These are phyloP conservation scores for Fraxinus quadrangulata DNA, from an alignment of 257 asterid species.

Conservation along the genomic window DNA sequence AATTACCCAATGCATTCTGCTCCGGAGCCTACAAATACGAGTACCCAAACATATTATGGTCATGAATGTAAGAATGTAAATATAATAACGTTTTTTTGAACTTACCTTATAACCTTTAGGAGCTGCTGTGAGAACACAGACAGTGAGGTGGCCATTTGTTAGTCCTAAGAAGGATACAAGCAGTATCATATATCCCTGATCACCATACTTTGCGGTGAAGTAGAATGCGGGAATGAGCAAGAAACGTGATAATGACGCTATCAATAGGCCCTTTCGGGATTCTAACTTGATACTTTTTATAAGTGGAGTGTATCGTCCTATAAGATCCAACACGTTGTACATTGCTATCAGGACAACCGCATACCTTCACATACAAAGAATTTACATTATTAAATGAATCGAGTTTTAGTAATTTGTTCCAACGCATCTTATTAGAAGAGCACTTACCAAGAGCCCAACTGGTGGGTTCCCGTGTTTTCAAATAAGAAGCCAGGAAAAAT, in stretches of 20 bases:
- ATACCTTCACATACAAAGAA: slow-evolving; percentile 48
- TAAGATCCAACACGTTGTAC: slow-evolving; percentile 70
- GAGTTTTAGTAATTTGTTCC: not conserved
- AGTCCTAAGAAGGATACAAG: slow-evolving; percentile 69
- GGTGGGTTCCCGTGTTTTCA: slow-evolving; percentile 80
- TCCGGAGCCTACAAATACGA: slow-evolving; percentile 73
- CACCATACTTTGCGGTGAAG: slow-evolving; percentile 87
- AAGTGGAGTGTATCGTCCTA: slow-evolving; percentile 69
- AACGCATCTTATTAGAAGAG: not conserved
- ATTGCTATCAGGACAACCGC: slow-evolving; percentile 66
- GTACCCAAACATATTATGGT: not conserved
- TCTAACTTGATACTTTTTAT: slow-evolving; percentile 45
- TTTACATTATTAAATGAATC: not conserved
- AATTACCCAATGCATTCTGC: slow-evolving; percentile 85
- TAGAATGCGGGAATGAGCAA: slow-evolving; percentile 74
- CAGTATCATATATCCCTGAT: slow-evolving; percentile 78
- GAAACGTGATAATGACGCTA: slow-evolving; percentile 51
- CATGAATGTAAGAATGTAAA: not conserved
- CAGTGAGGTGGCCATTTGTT: slow-evolving; percentile 80
- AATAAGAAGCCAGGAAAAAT: slow-evolving; percentile 85
- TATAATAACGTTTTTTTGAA: not conserved
- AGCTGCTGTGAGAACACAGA: slow-evolving; percentile 67
- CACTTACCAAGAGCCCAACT: slow-evolving; percentile 72
- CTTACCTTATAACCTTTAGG: slow-evolving; percentile 85
- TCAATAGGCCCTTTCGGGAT: slow-evolving; percentile 60